A percentile compares a stretch with the other conserved stretches of the same genome.
These are phyloP conservation scores for Penicillium hesseltinei DNA, from an alignment of 2,329 filamentous ascomycete species.

Conservation along the genomic window DNA sequence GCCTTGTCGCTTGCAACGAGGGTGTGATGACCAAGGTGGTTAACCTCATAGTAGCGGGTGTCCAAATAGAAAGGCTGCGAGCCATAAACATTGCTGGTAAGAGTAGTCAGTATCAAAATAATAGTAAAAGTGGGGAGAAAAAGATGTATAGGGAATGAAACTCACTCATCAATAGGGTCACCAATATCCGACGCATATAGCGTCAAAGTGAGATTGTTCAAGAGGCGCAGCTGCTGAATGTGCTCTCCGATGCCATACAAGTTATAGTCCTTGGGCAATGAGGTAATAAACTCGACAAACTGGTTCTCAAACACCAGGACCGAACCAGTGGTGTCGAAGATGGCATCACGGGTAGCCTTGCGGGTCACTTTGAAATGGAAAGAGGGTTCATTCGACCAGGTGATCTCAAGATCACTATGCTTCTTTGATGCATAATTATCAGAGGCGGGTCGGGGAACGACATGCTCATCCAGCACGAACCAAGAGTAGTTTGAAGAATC, in stretches of 20 bases:
- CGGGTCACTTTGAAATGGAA: conserved; percentile 59
- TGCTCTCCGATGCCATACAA: conserved; percentile 72
- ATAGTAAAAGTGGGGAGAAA: not conserved
- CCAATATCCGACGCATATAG: conserved; percentile 67
- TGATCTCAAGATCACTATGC: conserved; percentile 50
- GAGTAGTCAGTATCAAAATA: not conserved
- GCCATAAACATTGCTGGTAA: conserved; percentile 65
- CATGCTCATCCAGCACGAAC: conserved; percentile 64
- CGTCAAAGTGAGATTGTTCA: conserved; percentile 69
- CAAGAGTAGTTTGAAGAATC: conserved; percentile 61
- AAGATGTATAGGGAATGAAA: not conserved
- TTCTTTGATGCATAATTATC: conserved; percentile 42
- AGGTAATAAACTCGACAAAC: conserved; percentile 69
- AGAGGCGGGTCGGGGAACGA: conserved; percentile 58
- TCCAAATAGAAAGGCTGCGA: conserved; percentile 77
- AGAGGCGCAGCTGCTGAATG: conserved; percentile 68
- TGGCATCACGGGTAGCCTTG: conserved; percentile 60
- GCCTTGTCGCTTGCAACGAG: conserved; percentile 56
- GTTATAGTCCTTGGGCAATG: conserved; percentile 69
- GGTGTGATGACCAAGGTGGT: conserved; percentile 49
- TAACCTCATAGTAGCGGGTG: conserved; percentile 68
- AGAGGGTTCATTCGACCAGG: conserved; percentile 57
- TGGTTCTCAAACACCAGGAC: conserved; percentile 72
- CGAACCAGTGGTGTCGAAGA: conserved; percentile 66
- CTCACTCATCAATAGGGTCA: conserved; percentile 50